Evolutionary conservation across 2,329 filamentous ascomycete genomes (phyloP).

Genomic region (Ophiostoma sp.): DNA sequence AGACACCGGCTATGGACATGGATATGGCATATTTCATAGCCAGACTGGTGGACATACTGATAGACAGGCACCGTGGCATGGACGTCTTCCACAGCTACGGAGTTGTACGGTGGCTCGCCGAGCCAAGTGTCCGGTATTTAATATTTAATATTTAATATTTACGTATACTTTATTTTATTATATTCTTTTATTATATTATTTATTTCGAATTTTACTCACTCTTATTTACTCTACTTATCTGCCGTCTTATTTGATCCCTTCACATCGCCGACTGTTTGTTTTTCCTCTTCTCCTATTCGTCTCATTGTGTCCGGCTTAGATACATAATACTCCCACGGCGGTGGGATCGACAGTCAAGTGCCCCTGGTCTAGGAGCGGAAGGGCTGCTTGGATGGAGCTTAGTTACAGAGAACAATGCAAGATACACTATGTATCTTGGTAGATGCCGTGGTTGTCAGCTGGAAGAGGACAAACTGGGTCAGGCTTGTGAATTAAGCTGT

Average conservation of each 20-base stretch:
- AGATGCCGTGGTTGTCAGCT: neutral
- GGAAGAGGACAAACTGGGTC: neutral
- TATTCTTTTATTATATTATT: too few species aligned
- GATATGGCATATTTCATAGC: neutral
- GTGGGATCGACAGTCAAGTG: neutral
- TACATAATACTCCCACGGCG: neutral
- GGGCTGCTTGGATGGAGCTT: neutral
- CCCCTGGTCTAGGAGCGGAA: neutral
- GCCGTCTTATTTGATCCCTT: neutral
- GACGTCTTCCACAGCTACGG: neutral
- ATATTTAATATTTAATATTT: neutral
- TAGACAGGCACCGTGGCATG: neutral
- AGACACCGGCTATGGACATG: neutral
- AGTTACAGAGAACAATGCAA: too few species aligned
- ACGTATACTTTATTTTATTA: neutral
- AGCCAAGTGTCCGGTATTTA: neutral
- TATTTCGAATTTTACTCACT: too few species aligned
- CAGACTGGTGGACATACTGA: neutral
- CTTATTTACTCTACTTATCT: too few species aligned
- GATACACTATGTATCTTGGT: too few species aligned
- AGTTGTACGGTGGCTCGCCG: neutral
- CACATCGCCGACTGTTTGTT: slow-evolving; percentile 1
- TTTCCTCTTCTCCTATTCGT: slow-evolving; percentile 5
- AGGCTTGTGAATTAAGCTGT: neutral
- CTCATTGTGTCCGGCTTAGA: neutral